Base-by-base conservation (phyloP, 73 alveolate genomes). In the Stentor roeselii region DNA sequence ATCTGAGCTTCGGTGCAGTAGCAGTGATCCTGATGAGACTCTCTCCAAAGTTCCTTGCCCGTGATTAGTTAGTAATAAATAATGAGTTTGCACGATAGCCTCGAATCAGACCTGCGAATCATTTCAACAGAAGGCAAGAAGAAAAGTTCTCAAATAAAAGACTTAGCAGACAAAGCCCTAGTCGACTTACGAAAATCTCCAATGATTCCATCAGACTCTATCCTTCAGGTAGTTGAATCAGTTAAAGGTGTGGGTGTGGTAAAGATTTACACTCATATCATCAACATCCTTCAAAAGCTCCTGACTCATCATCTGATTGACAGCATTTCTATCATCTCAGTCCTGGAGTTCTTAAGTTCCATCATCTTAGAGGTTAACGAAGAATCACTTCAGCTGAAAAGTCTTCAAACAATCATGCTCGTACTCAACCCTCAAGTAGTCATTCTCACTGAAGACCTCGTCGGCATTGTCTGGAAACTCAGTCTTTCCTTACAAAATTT, bases 391-490 rank as follows among this genome's bases (percentile, higher is more conserved):
- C 84, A 90, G 75, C 85, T 90, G 27, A 86, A 83, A 50, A 86
- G 80, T 59, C 85, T 90, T 14, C 89, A 90, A 61, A 90, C 87
- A 6, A 37, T 90, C 21, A 58, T 90, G 86, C 86, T 90, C 34
- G 89, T 90, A 76, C 59, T 90, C 11, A 88, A 90, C 74, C 95
- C 95, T 32, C 76, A 86, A 35, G 67, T 85, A 14, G n/a, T 87
- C 59, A 84, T 74, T 39, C 74, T 87, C 14, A 40, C 90, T 32
- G 82, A 87, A 59, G 89, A 84, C 35, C 75, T 88, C 21, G 37
- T 67, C 21, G n/a, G 41, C 41, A 67, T 21, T 40, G 42, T 67
- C 21, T 67, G 80, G 37, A 67, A 67, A 67, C 37, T 67, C 37
- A 27, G 50, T 67, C 11, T 67, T 14, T 21, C 37, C 50, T 34